These are phyloP conservation scores for Alternaria sp. DNA, from an alignment of 2,329 filamentous ascomycete species.

Conservation along the genomic window DNA sequence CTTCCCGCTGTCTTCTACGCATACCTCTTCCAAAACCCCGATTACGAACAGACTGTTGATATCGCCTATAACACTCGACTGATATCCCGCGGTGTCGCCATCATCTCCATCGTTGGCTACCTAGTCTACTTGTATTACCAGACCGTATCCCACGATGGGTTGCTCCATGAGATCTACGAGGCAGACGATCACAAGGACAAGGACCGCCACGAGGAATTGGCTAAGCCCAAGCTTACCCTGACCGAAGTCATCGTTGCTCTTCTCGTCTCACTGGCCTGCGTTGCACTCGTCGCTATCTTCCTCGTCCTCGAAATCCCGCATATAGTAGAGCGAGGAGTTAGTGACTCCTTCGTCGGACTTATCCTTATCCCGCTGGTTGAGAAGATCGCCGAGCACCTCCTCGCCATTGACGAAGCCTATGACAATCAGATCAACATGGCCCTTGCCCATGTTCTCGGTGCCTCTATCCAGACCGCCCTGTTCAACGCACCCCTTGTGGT, in stretches of 20 bases:
- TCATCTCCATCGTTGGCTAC: slow-evolving; percentile 75
- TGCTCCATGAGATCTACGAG: slow-evolving; percentile 77
- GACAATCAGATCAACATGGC: slow-evolving; percentile 86
- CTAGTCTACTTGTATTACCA: slow-evolving; percentile 70
- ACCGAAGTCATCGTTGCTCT: slow-evolving; percentile 74
- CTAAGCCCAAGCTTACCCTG: slow-evolving; percentile 74
- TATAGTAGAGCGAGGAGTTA: slow-evolving; percentile 61
- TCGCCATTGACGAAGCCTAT: slow-evolving; percentile 83
- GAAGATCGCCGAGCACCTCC: slow-evolving; percentile 83
- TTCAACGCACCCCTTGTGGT: slow-evolving; percentile 86
- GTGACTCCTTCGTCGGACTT: slow-evolving; percentile 66
- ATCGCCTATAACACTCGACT: slow-evolving; percentile 65
- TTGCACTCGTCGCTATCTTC: slow-evolving; percentile 75
- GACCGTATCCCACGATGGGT: slow-evolving; percentile 75
- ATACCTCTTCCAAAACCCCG: slow-evolving; percentile 37
- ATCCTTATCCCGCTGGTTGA: slow-evolving; percentile 84
- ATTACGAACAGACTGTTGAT: slow-evolving; percentile 47
- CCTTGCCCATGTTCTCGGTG: slow-evolving; percentile 82
- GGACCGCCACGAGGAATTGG: slow-evolving; percentile 66
- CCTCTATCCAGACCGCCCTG: slow-evolving; percentile 87
- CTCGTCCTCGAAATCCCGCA: slow-evolving; percentile 75
- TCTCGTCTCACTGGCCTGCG: slow-evolving; percentile 68
- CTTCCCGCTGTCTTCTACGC: slow-evolving; percentile 62
- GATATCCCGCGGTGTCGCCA: slow-evolving; percentile 73
- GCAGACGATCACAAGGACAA: slow-evolving; percentile 71